Percentiles rank a stretch among this genome's conserved stretches.
Conservation (phyloP, 495 filamentous ascomycete species). For the Cudoniella acicularis region DNA sequence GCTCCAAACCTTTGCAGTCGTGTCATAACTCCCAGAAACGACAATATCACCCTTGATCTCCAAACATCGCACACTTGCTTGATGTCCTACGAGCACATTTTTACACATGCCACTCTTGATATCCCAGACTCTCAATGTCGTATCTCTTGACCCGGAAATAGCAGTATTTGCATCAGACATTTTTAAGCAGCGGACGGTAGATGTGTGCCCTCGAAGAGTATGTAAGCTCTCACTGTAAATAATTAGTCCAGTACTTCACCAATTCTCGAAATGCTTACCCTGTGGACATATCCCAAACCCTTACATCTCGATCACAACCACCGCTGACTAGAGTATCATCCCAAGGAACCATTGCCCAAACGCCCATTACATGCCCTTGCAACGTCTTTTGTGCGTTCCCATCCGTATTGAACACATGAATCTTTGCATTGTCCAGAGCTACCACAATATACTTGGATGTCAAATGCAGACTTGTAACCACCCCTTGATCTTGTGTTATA, state of each 20-base stretch:
- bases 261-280: constrained; percentile 59
- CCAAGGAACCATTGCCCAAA: constrained; percentile 99
- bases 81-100: constrained; percentile 91
- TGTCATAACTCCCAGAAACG: constrained; percentile 96
- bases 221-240: constrained; percentile 60
- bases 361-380: constrained; percentile 95
- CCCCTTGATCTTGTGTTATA: constrained; percentile 92
- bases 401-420: constrained; percentile 93
- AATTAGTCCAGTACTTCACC: constrained; percentile 23
- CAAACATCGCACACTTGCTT: constrained; percentile 92
- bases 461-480: constrained; percentile 92
- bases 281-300: constrained; percentile 95
- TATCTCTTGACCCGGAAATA: constrained; percentile 94
- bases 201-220: constrained; percentile 88
- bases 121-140: constrained; percentile 93
- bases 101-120: constrained; percentile 79
- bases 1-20: constrained; percentile 94
- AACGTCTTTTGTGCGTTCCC: constrained; percentile 85
- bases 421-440: constrained; percentile 95
- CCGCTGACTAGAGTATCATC: constrained; percentile 93
- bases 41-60: constrained; percentile 94
- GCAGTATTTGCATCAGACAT: constrained; percentile 93
- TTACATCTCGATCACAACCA: constrained; percentile 92
- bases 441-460: constrained; percentile 96
- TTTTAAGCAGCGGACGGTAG: constrained; percentile 93